These are phyloP conservation scores for Chondrus crispus DNA, from an alignment of 23 red algal species.

Conservation along the genomic window DNA sequence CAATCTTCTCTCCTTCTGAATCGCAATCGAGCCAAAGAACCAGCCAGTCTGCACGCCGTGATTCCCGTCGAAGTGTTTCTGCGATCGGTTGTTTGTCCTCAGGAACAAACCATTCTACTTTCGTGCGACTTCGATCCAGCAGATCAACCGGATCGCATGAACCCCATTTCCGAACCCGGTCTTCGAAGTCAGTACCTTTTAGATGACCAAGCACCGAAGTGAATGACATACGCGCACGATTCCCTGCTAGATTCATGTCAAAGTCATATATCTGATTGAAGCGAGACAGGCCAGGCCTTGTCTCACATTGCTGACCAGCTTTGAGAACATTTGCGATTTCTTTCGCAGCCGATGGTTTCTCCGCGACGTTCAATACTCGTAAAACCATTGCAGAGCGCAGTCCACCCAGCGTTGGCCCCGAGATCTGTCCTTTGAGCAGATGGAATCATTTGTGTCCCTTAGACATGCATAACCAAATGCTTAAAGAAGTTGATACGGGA, in stretches of 20 bases:
- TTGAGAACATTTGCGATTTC: constrained; percentile 65
- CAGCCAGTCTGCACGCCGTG: constrained; percentile 52
- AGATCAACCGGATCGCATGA: constrained; percentile 60
- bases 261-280: constrained; percentile 83
- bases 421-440: no score
- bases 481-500: no score
- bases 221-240: constrained; percentile 63
- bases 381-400: constrained; percentile 17
- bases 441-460: no score
- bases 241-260: constrained; percentile 8
- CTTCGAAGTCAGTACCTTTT: constrained; percentile 79
- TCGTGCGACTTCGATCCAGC: constrained; percentile 31
- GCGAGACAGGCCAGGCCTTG: constrained; percentile 26
- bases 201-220: constrained; percentile 89
- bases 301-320: background rate
- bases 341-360: constrained; percentile 92
- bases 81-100: constrained; percentile 71
- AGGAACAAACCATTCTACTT: constrained; percentile 45
- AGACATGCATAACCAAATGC: no score
- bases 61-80: constrained; percentile 33
- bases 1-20: constrained; percentile 95
- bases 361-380: constrained; percentile 82
- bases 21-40: constrained; percentile 96
- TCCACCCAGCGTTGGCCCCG: no score
- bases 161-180: constrained; percentile 68